Conservation (phyloP, 805 yeast genomes). For the Kodamaea hsintzibuensis region DNA sequence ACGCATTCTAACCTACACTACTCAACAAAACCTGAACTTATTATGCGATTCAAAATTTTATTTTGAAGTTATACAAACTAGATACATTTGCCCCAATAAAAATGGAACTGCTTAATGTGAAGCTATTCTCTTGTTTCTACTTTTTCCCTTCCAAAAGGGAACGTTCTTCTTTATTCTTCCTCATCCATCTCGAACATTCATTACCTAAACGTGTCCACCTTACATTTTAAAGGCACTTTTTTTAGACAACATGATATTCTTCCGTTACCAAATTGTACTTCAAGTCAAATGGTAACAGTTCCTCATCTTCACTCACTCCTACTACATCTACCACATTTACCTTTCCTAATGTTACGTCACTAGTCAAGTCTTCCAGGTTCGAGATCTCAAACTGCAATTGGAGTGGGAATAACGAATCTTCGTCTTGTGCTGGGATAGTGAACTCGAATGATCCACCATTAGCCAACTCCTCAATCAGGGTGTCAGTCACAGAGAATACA, state of each 20-base stretch:
- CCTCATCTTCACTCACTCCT: conserved; percentile 49
- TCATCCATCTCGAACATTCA: no score
- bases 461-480: conserved; percentile 52
- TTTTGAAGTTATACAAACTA: not conserved
- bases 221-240: not conserved
- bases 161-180: not conserved
- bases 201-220: no score
- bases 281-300: conserved; percentile 69
- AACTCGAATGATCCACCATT: conserved; percentile 75
- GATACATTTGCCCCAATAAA: not conserved
- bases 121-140: no score
- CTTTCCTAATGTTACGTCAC: conserved; percentile 56
- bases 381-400: conserved; percentile 60
- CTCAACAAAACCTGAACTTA: no score
- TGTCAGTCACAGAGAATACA: conserved; percentile 58
- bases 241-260: conserved; percentile 18
- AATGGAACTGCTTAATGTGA: not conserved
- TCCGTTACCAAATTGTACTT: conserved; percentile 59
- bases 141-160: no score
- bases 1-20: no score
- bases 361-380: conserved; percentile 42
- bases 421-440: conserved; percentile 69
- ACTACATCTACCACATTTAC: conserved; percentile 65
- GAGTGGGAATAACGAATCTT: conserved; percentile 89
- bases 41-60: no score